Evolutionary conservation across 257 asterid genomes (phyloP), one percentile per base, ranked within the genome.

Genomic region (Capsicum pubescens): DNA sequence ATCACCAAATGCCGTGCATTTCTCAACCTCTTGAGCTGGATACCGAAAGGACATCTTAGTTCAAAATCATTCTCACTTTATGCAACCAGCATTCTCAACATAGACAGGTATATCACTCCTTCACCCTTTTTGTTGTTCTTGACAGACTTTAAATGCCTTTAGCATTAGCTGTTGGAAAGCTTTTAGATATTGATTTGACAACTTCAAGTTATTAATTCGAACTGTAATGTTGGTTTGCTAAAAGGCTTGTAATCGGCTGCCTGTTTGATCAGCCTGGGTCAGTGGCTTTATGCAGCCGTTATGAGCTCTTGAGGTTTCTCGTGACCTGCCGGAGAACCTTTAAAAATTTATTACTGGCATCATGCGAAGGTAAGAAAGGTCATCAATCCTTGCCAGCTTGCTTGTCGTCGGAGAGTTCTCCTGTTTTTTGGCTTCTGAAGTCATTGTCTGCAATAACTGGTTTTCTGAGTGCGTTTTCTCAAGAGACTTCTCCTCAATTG

Each of bases 301-400:
- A 81, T 87, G 91, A 94, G 87, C 88, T 90, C 82, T 84, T 95
- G 82, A 90, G 59, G 84, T 90, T 96, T 91, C 92, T 94, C 80
- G 88, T 92, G 81, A 84, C 94, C 86, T 96, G 99, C 89, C 95
- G 99, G 90, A 92, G 90, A 87, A 90, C 89, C 85, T 92, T 96
- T 42, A 91, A 87, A 84, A 86, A 85, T 86, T 83, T 93, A 82
- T 80, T 91, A 63, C 81, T 88, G 86, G 90, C 93, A 82, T 89
- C 92, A 86, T 83, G 87, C 84, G 91, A 93, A 79, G 90, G 83
- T 79, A 89, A 87, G 85, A 79, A 86, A 82, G 88, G 84, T 82
- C 74, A 83, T 87, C 84, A 81, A 16, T 88, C 91, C 86, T 83
- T 90, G 82, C 86, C 86, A 26, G 57, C 87, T 87, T 60, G 84